Base-by-base conservation (phyloP, 108 stramenopile genomes). In the Nitzschia sp. region DNA sequence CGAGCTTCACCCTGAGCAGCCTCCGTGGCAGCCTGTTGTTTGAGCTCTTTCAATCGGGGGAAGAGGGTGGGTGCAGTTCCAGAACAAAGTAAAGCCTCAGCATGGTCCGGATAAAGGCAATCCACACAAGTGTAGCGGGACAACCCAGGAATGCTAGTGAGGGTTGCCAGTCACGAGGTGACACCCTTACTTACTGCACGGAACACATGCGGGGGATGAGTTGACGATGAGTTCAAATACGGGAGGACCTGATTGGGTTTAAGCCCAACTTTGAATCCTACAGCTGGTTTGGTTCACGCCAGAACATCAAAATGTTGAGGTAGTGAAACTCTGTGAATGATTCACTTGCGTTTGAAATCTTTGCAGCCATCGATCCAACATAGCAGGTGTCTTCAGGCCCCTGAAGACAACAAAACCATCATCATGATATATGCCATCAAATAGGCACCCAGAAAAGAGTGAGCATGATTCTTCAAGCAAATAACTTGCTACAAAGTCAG, bases 231-330 rank as follows among this genome's bases (percentile, higher is more conserved):
- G 38, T 42, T 42, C 38, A 42, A 42, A 42, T 42, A 42, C 38
- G 38, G 13, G 38, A 42, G 13, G 38, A 42, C 38, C 13, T 42
- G 38, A 42, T 42, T 42, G 38, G 38, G 38, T 42, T 42, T 42
- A 13, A 42, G 38, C 38, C 38, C 38, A 42, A 42, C 38, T 13
- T 42, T 42, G 38, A 42, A 9, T 42, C 38, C 38, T 6, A 42
- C 38, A 42, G 38, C 9, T 13, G 38, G 38, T 42, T 13, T 42
- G 9, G n/a, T 54, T 54, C 53, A 21, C 53, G 6, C 53, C 53
- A 54, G n/a, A 54, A 54, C 53, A 54, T 15, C 53, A 18, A 54
- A 54, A 54, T 25, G 24, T 54, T n/a, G n/a, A 54, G 38, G 38
- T 42, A 42, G 13, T 42, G 38, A 42, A 42, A 42, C 38, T 42